These are phyloP conservation scores for Chalciporus sp. DNA, from an alignment of 1,284 basidiomycete genomes.

Conservation along the genomic window DNA sequence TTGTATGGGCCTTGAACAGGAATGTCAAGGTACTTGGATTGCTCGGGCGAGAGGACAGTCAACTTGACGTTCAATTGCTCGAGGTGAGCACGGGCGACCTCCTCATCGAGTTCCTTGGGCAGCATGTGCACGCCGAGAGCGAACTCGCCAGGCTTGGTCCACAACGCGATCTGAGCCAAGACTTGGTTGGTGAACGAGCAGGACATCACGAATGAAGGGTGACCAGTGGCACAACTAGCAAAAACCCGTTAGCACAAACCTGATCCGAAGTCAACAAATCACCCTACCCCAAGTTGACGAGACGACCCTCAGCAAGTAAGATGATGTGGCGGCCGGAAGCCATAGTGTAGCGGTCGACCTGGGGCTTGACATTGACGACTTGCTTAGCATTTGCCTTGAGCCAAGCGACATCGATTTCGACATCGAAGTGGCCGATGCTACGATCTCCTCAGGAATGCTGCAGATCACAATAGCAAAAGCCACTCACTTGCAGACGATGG, in stretches of 20 bases:
- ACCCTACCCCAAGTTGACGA: conserved; percentile 95
- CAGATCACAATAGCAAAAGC: not conserved
- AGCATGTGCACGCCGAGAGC: conserved; percentile 95
- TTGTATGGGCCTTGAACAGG: conserved; percentile 93
- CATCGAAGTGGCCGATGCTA: conserved; percentile 96
- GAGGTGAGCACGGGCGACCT: conserved; percentile 96
- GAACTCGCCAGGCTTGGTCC: conserved; percentile 91
- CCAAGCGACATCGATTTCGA: conserved; percentile 99
- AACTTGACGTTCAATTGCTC: conserved; percentile 92
- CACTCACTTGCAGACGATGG: conserved; percentile 94
- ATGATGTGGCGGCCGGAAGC: conserved; percentile 90
- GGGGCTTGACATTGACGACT: conserved; percentile 94
- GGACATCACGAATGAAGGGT: conserved; percentile 99
- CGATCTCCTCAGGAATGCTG: conserved; percentile 52
- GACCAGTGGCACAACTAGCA: conserved; percentile 79
- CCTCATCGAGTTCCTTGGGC: conserved; percentile 98
- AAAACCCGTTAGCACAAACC: conserved; percentile 6
- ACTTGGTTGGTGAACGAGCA: conserved; percentile 99
- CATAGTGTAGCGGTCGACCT: conserved; percentile 98
- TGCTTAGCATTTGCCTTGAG: conserved; percentile 91
- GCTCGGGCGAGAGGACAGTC: conserved; percentile 76
- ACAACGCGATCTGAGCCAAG: conserved; percentile 97
- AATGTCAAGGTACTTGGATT: conserved; percentile 93
- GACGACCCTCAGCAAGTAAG: conserved; percentile 97
- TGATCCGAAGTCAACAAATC: not conserved